Conservation (phyloP, 208 protist genomes). For the Crithidia expoeki region DNA sequence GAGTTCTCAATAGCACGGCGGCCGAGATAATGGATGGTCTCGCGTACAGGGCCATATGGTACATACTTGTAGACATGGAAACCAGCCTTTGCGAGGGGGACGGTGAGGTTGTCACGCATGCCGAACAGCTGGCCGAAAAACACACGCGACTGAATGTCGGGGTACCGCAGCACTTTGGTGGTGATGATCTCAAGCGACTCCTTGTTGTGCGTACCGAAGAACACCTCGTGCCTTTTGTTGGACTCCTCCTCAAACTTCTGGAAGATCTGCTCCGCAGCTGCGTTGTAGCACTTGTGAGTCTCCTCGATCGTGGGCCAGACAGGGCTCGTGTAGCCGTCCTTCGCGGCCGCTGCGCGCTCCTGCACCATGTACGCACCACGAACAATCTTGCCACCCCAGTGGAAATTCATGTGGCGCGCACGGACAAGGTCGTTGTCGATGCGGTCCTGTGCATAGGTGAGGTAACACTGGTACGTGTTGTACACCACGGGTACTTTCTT, state of each 20-base stretch:
- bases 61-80: slow-evolving; percentile 95
- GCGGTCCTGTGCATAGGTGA: slow-evolving; percentile 90
- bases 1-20: slow-evolving; percentile 96
- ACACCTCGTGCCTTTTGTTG: slow-evolving; percentile 65
- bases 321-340: slow-evolving; percentile 87
- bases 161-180: slow-evolving; percentile 59
- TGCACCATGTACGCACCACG: slow-evolving; percentile 96
- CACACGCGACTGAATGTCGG: slow-evolving; percentile 42
- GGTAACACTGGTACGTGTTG: slow-evolving; percentile 98
- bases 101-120: slow-evolving; percentile 97
- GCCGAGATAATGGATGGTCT: slow-evolving; percentile 96
- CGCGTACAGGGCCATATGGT: slow-evolving; percentile 95
- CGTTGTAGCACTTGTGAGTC: slow-evolving; percentile 93
- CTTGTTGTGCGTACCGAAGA: slow-evolving; percentile 95
- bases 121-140: slow-evolving; percentile 96
- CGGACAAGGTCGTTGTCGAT: slow-evolving; percentile 90
- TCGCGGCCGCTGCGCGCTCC: slow-evolving; percentile 73
- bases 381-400: slow-evolving; percentile 96
- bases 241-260: slow-evolving; percentile 55
- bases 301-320: slow-evolving; percentile 92
- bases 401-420: slow-evolving; percentile 73
- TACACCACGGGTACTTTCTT: slow-evolving; percentile 89
- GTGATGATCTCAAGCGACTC: slow-evolving; percentile 79
- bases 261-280: slow-evolving; percentile 64
- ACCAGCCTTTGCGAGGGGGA: slow-evolving; percentile 86